Evolutionary conservation across 768 basidiomycete genomes (phyloP), one percentile per base, ranked within the genome.

Genomic region (Lactarius sp.): DNA sequence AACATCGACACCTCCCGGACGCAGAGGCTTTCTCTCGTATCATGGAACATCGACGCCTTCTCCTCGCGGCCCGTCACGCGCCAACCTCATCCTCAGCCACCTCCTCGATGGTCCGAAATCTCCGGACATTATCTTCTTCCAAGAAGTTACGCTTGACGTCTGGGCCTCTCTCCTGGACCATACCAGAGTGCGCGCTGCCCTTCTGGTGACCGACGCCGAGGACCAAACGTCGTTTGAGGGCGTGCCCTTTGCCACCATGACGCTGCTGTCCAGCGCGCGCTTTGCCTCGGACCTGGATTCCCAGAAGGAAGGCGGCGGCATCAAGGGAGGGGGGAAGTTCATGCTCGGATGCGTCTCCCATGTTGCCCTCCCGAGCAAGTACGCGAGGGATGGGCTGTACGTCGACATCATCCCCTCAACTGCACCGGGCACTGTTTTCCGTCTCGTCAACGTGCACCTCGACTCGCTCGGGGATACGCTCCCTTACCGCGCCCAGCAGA

Each of bases 391-490:
- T 69, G 77, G 69, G 66, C 75, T 78, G 56, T 27, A 22, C 59
- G 73, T 79, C 59, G 70, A 78, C 60, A 71, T 78, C 67, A 57
- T 66, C 61, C 34, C 66, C 70, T 69, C 75, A 62, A 46, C 69
- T 5, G 9, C 50, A 49, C 68, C 72, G 13, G 64, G 36, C 58
- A 64, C 69, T 53, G 10, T 31, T n/a, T 67, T 68, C 4, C 75
- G 76, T 69, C 73, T 78, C 71, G 39, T 77, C 70, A 77, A 77
- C 69, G 75, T 77, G 4, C 77, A 76, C 61, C 75, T 79, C 63
- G 72, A 74, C 56, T 72, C 73, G 1, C 74, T 74, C 49, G 41
- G 66, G 57, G 61, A 72, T 56, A 66, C 73, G 49, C 59, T 42
- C 1, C 41, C 6, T 22, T 52, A 34, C 33, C 61, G 62, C 9